Evolutionary conservation across 176 grass and related monocot genomes (phyloP).

Genomic region (Thalia dealbata): DNA sequence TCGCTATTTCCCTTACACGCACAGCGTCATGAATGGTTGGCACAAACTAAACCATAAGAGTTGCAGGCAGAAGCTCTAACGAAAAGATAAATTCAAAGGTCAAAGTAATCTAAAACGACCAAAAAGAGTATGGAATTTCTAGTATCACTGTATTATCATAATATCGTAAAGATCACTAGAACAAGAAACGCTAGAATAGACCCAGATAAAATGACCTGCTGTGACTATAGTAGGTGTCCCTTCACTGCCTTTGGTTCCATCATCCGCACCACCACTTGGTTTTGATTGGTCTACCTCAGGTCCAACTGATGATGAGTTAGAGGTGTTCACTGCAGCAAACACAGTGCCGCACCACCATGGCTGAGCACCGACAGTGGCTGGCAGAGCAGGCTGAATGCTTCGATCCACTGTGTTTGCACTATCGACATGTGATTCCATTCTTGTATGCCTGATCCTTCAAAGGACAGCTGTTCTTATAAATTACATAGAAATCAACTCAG

Average conservation of each 20-base stretch:
- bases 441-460: neutral
- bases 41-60: neutral
- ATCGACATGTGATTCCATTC: slow-evolving; percentile 5
- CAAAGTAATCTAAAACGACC: neutral
- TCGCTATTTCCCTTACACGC: too few relatives aligned
- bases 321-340: neutral
- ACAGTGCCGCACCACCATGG: neutral
- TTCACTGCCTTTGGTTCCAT: neutral
- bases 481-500: neutral
- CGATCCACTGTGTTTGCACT: neutral
- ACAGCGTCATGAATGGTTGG: neutral
- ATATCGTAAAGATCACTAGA: neutral
- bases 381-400: neutral
- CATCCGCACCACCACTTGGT: neutral
- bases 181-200: neutral
- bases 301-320: neutral
- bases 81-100: too few relatives aligned
- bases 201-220: neutral
- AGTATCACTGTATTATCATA: neutral
- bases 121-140: neutral
- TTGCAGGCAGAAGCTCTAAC: neutral
- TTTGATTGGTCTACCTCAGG: neutral
- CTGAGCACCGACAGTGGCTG: neutral
- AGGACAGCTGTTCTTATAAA: neutral
- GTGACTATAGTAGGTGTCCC: neutral